phyloP scores from a whole-genome alignment of 768 basidiomycete genomes.

The Mycena filopes region DNA sequence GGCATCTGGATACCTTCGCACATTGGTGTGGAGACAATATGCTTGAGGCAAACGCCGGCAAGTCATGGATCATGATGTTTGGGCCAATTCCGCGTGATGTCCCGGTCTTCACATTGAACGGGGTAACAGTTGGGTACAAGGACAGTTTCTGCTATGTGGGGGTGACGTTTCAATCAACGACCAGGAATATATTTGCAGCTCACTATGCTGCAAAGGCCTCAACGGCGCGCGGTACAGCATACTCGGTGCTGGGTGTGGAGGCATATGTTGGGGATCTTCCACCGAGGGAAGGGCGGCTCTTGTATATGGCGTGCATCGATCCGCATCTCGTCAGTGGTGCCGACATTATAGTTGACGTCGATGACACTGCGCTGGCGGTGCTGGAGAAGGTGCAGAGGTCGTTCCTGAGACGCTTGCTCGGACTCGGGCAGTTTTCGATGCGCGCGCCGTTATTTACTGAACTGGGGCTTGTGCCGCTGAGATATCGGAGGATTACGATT shows the following conservation, averaged over 20 bases:
- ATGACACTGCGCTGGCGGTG: neutral
- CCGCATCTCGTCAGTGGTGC: too few species aligned
- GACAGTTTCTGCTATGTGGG: slow-evolving; percentile 9
- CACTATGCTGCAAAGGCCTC: too few species aligned
- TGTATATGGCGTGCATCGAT: too few species aligned
- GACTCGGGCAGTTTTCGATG: slow-evolving; percentile 17
- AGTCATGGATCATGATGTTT: neutral
- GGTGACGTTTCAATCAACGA: neutral
- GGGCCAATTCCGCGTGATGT: neutral
- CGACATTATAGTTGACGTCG: neutral
- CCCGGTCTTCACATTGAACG: neutral
- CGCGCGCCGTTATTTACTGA: slow-evolving; percentile 34
- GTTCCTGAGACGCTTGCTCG: slow-evolving; percentile 42
- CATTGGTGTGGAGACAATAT: neutral
- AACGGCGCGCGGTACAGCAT: too few species aligned
- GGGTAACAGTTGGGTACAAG: neutral
- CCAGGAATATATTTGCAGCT: neutral
- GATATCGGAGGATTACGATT: slow-evolving; percentile 25
- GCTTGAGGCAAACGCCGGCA: neutral
- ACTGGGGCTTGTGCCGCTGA: slow-evolving; percentile 32
- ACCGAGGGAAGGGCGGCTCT: too few species aligned
- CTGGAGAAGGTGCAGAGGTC: slow-evolving; percentile 59
- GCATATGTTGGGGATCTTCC: too few species aligned
- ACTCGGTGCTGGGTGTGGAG: too few species aligned
- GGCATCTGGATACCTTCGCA: neutral